phyloP scores from a whole-genome alignment of 2,329 filamentous ascomycete genomes.

The Alternaria gansuensis region DNA sequence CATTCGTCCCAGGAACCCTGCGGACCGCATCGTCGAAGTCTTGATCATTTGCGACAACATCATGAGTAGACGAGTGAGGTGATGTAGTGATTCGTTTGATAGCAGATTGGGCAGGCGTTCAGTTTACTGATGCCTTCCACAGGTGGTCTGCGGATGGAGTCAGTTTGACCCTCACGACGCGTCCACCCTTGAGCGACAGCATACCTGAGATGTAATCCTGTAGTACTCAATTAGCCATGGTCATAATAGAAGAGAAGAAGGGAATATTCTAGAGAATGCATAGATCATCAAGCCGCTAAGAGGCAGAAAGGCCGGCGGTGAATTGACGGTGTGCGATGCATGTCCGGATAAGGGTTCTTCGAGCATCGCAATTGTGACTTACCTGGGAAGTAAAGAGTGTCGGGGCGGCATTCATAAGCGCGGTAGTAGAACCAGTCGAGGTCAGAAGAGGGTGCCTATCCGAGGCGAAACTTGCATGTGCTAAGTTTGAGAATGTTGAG shows the following conservation, averaged over 20 bases:
- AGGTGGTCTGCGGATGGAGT: constrained; percentile 64
- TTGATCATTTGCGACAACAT: constrained; percentile 67
- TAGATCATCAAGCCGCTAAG: constrained; percentile 18
- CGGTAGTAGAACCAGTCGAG: constrained; percentile 40
- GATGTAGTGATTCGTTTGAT: constrained; percentile 22
- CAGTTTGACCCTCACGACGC: constrained; percentile 34
- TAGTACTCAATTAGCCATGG: constrained; percentile 48
- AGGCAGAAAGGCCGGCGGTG: constrained; percentile 24
- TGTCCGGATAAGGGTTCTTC: constrained; percentile 43
- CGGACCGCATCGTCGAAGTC: constrained; percentile 58
- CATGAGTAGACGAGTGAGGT: constrained; percentile 46
- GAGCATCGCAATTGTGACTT: constrained; percentile 42
- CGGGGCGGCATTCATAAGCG: constrained; percentile 61
- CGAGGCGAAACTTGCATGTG: constrained; percentile 6
- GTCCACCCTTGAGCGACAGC: constrained; percentile 33
- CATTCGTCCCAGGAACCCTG: constrained; percentile 57
- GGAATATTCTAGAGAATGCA: constrained; percentile 16
- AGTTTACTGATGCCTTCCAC: constrained; percentile 73
- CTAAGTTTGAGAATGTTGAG: constrained; percentile 8
- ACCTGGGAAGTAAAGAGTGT: constrained; percentile 64
- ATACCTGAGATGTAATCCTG: constrained; percentile 72
- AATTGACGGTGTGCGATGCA: constrained; percentile 43
- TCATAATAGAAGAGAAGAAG: constrained; percentile 21
- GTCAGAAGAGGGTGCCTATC: constrained; percentile 36
- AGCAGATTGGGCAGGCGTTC: constrained; percentile 49